Evolutionary conservation across 306 rosid species (phyloP).

Genomic region (Mimosa pudica): DNA sequence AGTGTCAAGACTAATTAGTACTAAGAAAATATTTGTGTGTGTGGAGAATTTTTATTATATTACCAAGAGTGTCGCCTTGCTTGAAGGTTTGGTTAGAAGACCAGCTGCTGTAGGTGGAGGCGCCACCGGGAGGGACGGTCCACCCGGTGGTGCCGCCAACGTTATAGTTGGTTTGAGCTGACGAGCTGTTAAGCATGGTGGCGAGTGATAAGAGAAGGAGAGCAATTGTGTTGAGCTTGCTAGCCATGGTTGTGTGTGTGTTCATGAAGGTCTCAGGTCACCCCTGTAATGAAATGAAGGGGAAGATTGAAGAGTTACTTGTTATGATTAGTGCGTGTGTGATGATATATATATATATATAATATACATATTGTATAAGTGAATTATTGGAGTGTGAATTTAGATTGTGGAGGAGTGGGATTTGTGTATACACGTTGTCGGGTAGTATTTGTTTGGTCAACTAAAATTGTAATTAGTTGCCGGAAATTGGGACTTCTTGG

Average conservation of each 20-base stretch:
- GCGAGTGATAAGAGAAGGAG: slow-evolving; percentile 44
- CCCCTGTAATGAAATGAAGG: slow-evolving; percentile 36
- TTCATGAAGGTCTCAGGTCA: slow-evolving; percentile 55
- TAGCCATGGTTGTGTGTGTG: slow-evolving; percentile 52
- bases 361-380: neutral
- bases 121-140: slow-evolving; percentile 48
- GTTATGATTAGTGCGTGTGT: slow-evolving; percentile 3
- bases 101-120: slow-evolving; percentile 52
- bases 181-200: slow-evolving; percentile 45
- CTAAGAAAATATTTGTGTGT: too few species aligned
- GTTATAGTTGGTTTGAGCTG: slow-evolving; percentile 44
- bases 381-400: neutral
- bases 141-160: slow-evolving; percentile 72
- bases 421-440: neutral
- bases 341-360: neutral
- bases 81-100: slow-evolving; percentile 55
- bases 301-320: neutral
- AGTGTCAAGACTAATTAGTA: neutral
- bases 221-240: slow-evolving; percentile 28
- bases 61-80: slow-evolving; percentile 65
- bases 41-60: neutral
- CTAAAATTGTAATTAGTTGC: slow-evolving; percentile 26
- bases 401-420: neutral
- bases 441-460: slow-evolving; percentile 26
- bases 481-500: slow-evolving; percentile 35